Evolutionary conservation across 2,329 filamentous ascomycete genomes (phyloP), one percentile per base, ranked within the genome.

Genomic region (Talaromyces marneffei): DNA sequence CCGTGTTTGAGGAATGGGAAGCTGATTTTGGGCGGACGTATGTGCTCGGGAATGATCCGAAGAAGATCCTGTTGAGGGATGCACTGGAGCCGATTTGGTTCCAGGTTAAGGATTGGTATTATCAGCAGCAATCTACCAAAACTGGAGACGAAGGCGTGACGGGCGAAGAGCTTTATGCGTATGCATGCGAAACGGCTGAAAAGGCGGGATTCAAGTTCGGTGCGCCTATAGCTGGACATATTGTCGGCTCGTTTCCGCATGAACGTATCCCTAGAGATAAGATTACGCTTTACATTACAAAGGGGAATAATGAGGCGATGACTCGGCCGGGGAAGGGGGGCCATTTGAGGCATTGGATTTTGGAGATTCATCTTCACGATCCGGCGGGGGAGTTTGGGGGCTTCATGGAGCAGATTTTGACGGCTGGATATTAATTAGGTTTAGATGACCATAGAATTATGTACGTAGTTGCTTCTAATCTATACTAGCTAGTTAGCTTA

Each of bases 1-100:
- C 81, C 0, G 80, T 83, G 0, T 82, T 83, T 60, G 80, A 82
- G 56, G 74, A 72, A 0, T 83, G 79, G 78, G 81, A 83, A 66
- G 81, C 81, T 4, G 81, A 83, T 63, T 82, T 82, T 61, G 80
- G 80, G 7, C 78, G 80, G 14, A 83, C 81, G 0, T 83, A 78
- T 63, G 80, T 83, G 2, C 73, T 83, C 0, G 80, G 79, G 3
- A 62, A 75, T 54, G 80, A 83, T 57, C 75, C 77, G 1, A 62
- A 69, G 20, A 83, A 82, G 70, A 71, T 70, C 16, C 72, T 70
- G 55, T 65, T 83, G 14, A 75, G 78, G 1, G 80, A 82, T 60
- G 69, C 77, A 3, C 72, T 82, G 0, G 76, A 81, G 64, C 79
- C 79, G 0, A 70, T 78, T 9, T 83, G 79, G 79, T 65, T 74